These are phyloP conservation scores for Aspergillus ochraceoroseus DNA, from an alignment of 2,329 filamentous ascomycete species.

Conservation along the genomic window DNA sequence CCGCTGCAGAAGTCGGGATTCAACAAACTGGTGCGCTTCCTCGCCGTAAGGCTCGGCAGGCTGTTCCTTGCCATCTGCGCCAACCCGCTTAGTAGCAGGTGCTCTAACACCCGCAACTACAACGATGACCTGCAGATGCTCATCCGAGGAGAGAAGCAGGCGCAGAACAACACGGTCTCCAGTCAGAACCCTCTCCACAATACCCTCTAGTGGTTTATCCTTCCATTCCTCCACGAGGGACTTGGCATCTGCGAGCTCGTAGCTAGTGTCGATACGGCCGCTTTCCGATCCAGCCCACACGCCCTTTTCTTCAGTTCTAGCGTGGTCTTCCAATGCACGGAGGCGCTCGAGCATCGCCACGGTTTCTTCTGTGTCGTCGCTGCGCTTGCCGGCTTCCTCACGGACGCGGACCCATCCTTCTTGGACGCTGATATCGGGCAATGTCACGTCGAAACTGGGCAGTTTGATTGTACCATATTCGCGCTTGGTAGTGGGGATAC, in stretches of 20 bases:
- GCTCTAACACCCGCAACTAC: constrained; percentile 84
- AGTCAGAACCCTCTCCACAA: constrained; percentile 86
- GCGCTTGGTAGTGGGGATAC: constrained; percentile 72
- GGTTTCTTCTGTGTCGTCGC: constrained; percentile 77
- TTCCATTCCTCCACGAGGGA: constrained; percentile 76
- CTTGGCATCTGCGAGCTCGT: constrained; percentile 73
- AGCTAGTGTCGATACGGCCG: constrained; percentile 66
- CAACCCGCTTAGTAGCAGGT: constrained; percentile 80
- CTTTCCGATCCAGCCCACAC: constrained; percentile 66
- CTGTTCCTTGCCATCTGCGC: constrained; percentile 73
- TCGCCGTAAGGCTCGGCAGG: constrained; percentile 85
- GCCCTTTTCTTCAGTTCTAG: constrained; percentile 73
- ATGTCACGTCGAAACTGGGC: constrained; percentile 60
- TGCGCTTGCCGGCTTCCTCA: constrained; percentile 80
- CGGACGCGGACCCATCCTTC: constrained; percentile 90
- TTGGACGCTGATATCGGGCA: constrained; percentile 79
- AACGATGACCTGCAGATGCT: constrained; percentile 84
- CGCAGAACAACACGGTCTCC: constrained; percentile 86
- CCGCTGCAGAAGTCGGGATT: constrained; percentile 78
- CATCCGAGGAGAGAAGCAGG: constrained; percentile 70
- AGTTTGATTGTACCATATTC: constrained; percentile 82
- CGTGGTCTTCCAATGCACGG: constrained; percentile 69
- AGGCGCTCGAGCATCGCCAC: constrained; percentile 68
- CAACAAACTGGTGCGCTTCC: constrained; percentile 82
- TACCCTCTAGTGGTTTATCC: constrained; percentile 73